Conservation (phyloP, 768 basidiomycete species). For the Rhodotorula paludigena region DNA sequence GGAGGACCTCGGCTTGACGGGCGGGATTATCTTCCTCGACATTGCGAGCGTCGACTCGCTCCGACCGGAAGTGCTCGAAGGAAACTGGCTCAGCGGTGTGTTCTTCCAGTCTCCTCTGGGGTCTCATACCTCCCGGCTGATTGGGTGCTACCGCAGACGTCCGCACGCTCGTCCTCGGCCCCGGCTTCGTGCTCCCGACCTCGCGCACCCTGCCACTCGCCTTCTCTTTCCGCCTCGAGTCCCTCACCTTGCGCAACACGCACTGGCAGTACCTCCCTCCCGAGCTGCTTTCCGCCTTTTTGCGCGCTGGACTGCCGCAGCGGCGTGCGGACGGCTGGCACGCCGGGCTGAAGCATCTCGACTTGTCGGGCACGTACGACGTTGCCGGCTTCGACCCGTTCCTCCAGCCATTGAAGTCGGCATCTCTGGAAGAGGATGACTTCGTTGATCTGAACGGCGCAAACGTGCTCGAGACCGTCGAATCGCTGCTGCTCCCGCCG, state of each 20-base stretch:
- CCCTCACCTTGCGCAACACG: constrained; percentile 15
- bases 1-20: neutral
- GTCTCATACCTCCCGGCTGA: neutral
- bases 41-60: neutral
- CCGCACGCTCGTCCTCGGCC: neutral
- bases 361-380: constrained; percentile 4
- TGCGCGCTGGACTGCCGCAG: neutral
- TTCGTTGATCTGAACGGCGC: neutral
- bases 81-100: constrained; percentile 7
- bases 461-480: neutral
- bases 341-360: constrained; percentile 4
- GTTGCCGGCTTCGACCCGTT: neutral
- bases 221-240: constrained; percentile 9
- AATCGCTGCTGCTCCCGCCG: constrained; percentile 2
- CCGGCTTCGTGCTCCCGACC: neutral
- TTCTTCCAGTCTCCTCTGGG: neutral
- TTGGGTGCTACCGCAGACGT: too few relatives aligned
- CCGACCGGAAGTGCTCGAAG: neutral
- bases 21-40: neutral
- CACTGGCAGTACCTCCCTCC: constrained; percentile 14
- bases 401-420: neutral
- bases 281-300: neutral
- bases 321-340: too few relatives aligned
- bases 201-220: neutral
- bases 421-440: neutral